These are phyloP conservation scores for Mesotaenium endlicherianum DNA, from an alignment of 139 green algal species.

Conservation along the genomic window DNA sequence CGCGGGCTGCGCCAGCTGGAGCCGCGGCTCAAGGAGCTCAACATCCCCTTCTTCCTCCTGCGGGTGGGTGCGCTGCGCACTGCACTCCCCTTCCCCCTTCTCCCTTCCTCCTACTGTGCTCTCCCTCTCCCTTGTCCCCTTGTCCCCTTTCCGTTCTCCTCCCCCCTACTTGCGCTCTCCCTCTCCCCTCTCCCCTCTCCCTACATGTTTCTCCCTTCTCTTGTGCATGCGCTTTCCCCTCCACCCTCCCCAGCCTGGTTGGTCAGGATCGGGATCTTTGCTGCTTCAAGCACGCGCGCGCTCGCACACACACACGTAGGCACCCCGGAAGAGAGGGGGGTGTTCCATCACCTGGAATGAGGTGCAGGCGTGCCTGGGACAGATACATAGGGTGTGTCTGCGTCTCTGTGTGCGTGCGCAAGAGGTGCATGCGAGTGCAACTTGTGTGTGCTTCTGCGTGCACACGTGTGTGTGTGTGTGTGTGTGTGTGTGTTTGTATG, in stretches of 20 bases:
- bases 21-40: constrained; percentile 27
- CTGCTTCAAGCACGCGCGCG: too few species aligned
- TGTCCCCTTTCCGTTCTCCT: background rate
- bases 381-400: background rate
- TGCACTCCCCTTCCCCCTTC: background rate
- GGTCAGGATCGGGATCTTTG: too few species aligned
- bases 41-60: constrained; percentile 54
- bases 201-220: background rate
- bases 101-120: background rate
- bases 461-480: background rate
- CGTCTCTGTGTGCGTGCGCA: background rate
- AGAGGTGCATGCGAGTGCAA: background rate
- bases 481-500: background rate
- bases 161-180: background rate
- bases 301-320: too few species aligned
- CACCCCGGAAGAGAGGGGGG: too few species aligned
- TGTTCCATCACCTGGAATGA: too few species aligned
- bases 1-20: constrained; percentile 72
- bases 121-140: background rate
- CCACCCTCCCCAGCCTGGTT: background rate
- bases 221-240: background rate
- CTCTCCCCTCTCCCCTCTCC: background rate
- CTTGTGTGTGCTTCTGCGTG: background rate
- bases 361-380: background rate
- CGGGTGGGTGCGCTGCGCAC: background rate